Evolutionary conservation across 1,284 basidiomycete genomes (phyloP).

Genomic region (Meripilus lineatus): DNA sequence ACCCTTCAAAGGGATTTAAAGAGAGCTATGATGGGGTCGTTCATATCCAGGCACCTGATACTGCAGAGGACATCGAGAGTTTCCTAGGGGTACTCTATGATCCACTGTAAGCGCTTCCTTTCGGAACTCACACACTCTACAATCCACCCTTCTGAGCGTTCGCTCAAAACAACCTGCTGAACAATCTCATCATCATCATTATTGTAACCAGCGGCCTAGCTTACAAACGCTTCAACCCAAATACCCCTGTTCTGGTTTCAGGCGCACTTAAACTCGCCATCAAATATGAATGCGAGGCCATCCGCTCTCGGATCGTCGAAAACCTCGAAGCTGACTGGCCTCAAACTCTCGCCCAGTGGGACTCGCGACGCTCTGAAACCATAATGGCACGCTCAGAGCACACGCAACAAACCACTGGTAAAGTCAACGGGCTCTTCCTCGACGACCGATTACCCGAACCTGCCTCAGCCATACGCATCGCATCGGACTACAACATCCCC

Average conservation of each 20-base stretch:
- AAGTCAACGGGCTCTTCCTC: slow-evolving; percentile 27
- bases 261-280: slow-evolving; percentile 27
- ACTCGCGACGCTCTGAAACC: slow-evolving; percentile 25
- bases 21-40: slow-evolving; percentile 27
- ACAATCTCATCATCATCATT: not conserved
- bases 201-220: slow-evolving; percentile 28
- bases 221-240: slow-evolving; percentile 29
- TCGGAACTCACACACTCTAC: not conserved
- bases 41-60: slow-evolving; percentile 28
- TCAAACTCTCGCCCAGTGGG: slow-evolving; percentile 29
- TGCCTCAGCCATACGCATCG: slow-evolving; percentile 28
- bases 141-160: not conserved
- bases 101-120: slow-evolving; percentile 24
- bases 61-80: slow-evolving; percentile 24
- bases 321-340: slow-evolving; percentile 32
- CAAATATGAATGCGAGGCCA: slow-evolving; percentile 29
- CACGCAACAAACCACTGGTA: slow-evolving; percentile 24
- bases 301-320: slow-evolving; percentile 25
- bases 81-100: slow-evolving; percentile 27
- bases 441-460: slow-evolving; percentile 31
- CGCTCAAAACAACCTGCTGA: not conserved
- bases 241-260: slow-evolving; percentile 28
- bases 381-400: slow-evolving; percentile 28
- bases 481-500: slow-evolving; percentile 26
- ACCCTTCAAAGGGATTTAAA: slow-evolving; percentile 3